phyloP scores from a whole-genome alignment of 2,329 filamentous ascomycete species.

The Endothia cerciana region DNA sequence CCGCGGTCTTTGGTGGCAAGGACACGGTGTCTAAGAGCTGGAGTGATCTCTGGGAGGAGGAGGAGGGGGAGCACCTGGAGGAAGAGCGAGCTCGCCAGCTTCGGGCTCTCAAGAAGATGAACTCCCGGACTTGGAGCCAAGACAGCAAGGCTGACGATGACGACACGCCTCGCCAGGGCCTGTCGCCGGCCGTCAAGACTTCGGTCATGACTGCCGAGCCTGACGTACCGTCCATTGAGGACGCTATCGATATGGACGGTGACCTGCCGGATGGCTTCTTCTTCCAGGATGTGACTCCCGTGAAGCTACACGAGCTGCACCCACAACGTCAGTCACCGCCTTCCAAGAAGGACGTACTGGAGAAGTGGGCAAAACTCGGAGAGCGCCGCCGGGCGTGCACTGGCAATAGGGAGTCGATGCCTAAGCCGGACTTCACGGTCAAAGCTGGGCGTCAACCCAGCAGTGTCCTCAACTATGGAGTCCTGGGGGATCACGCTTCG shows the following conservation, averaged over 20 bases:
- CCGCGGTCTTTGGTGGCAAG: constrained; percentile 77
- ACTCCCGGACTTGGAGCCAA: constrained; percentile 79
- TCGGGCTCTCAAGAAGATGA: constrained; percentile 65
- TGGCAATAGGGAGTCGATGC: constrained; percentile 49
- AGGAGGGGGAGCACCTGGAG: constrained; percentile 73
- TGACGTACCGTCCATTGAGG: constrained; percentile 42
- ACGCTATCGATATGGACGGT: constrained; percentile 59
- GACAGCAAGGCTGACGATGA: constrained; percentile 63
- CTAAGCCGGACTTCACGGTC: constrained; percentile 48
- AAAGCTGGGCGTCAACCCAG: constrained; percentile 52
- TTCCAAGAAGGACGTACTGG: constrained; percentile 64
- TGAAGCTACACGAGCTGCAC: constrained; percentile 38
- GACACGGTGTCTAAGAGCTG: constrained; percentile 95
- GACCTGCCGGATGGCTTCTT: constrained; percentile 73
- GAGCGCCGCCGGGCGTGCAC: constrained; percentile 75
- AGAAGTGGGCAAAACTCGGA: constrained; percentile 90
- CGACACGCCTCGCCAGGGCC: constrained; percentile 47
- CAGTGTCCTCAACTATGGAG: constrained; percentile 48
- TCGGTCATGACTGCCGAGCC: constrained; percentile 45
- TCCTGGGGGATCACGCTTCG: constrained; percentile 50
- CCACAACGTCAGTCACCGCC: constrained; percentile 63
- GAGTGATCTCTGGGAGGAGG: constrained; percentile 98
- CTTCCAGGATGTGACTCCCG: constrained; percentile 66
- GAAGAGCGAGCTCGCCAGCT: constrained; percentile 66
- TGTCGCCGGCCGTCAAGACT: constrained; percentile 47